Percentiles rank a stretch among this genome's conserved stretches.
Conservation (phyloP, 169 alveolate genomes). For the Cyclospora cayetanensis region DNA sequence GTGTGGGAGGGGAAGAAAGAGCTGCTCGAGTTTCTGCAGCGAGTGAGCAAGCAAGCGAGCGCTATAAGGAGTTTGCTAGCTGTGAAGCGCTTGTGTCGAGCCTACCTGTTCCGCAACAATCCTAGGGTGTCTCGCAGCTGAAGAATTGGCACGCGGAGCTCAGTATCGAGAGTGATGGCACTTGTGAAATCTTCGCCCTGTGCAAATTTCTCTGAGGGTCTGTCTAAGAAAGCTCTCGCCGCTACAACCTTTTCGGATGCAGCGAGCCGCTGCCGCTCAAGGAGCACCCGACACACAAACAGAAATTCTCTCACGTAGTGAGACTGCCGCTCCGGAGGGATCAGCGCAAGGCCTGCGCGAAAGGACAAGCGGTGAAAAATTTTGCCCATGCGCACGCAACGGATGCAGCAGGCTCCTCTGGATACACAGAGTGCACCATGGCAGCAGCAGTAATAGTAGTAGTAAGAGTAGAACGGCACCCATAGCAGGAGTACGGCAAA, state of each 20-base stretch:
- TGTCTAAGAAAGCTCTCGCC: neutral
- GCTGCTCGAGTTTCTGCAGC: neutral
- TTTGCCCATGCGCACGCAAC: neutral
- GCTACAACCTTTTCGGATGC: neutral
- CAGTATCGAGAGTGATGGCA: neutral
- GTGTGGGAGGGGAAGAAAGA: neutral
- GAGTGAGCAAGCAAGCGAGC: neutral
- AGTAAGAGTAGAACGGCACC: neutral
- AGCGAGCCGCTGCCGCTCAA: constrained; percentile 50
- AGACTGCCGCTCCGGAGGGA: constrained; percentile 46
- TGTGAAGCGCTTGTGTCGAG: neutral
- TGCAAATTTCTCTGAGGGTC: neutral
- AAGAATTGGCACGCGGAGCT: constrained; percentile 57
- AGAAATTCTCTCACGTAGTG: constrained; percentile 55
- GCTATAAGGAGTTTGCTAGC: neutral
- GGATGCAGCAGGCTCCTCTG: neutral
- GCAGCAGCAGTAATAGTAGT: neutral
- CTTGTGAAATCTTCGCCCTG: neutral
- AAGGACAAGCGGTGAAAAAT: too few species aligned
- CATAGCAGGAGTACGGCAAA: neutral
- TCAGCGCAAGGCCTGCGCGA: constrained; percentile 39
- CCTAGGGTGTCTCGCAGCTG: constrained; percentile 31
- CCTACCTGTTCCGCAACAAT: constrained; percentile 41
- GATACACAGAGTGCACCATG: neutral
- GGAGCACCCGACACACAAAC: constrained; percentile 58